Evolutionary conservation across 1,284 basidiomycete species (phyloP).

Genomic region (Pseudomicrostroma phylloplanum): DNA sequence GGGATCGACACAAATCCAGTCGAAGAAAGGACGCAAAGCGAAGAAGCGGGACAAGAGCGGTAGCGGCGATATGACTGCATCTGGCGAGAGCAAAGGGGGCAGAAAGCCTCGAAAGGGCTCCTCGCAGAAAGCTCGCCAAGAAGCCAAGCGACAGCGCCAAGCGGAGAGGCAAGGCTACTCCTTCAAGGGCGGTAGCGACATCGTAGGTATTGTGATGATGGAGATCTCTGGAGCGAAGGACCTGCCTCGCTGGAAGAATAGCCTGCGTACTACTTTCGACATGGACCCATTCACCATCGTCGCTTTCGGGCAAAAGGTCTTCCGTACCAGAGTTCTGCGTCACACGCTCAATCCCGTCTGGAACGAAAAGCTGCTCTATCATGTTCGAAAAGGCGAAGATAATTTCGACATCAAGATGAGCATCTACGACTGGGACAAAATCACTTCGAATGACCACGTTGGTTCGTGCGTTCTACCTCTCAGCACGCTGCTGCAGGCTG

Average conservation of each 20-base stretch:
- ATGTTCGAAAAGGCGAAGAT: conserved; percentile 80
- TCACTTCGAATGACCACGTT: conserved; percentile 45
- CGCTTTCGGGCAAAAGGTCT: conserved; percentile 86
- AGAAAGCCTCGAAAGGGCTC: background rate
- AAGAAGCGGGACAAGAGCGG: background rate
- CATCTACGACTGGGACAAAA: conserved; percentile 49
- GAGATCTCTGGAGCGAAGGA: conserved; percentile 68
- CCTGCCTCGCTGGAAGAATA: conserved; percentile 75
- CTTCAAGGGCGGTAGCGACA: conserved; percentile 66
- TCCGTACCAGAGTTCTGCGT: conserved; percentile 66
- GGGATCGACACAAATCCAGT: background rate
- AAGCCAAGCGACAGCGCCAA: background rate
- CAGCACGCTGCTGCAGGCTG: conserved; percentile 30
- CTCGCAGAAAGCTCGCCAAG: background rate
- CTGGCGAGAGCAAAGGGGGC: background rate
- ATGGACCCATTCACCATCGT: conserved; percentile 43
- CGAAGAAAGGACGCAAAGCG: background rate
- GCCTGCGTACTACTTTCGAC: conserved; percentile 53
- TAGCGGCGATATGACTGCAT: background rate
- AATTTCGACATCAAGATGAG: conserved; percentile 46
- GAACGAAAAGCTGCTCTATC: conserved; percentile 94
- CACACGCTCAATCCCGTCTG: conserved; percentile 72
- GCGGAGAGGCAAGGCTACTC: conserved; percentile 19
- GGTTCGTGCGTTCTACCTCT: conserved; percentile 30
- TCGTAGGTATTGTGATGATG: conserved; percentile 87